phyloP scores from a whole-genome alignment of 768 basidiomycete species.

The Tylopilus cervinicoccineus region DNA sequence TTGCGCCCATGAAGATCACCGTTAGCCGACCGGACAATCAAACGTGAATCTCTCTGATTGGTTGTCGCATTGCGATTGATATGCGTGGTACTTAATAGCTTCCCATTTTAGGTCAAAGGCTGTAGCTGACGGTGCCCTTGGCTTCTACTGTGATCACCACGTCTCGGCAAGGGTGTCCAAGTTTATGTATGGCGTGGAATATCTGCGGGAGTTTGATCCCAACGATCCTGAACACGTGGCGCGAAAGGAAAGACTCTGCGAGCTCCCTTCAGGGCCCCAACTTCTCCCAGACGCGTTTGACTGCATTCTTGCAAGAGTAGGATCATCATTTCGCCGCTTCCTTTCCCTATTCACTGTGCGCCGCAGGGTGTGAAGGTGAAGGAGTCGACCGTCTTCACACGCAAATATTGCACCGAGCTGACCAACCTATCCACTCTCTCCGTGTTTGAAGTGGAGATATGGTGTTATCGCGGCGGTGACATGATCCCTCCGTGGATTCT shows the following conservation, averaged over 20 bases:
- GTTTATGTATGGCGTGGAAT: slow-evolving; percentile 83
- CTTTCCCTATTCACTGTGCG: slow-evolving; percentile 8
- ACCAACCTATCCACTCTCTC: slow-evolving; percentile 72
- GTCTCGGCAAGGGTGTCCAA: slow-evolving; percentile 78
- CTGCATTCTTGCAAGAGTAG: slow-evolving; percentile 67
- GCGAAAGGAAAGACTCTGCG: slow-evolving; percentile 62
- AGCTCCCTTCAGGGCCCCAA: slow-evolving; percentile 72
- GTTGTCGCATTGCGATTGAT: neutral
- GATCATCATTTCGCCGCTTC: slow-evolving; percentile 21
- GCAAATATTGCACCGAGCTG: slow-evolving; percentile 80
- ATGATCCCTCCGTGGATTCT: slow-evolving; percentile 71
- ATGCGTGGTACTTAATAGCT: slow-evolving; percentile 2
- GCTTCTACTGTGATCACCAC: slow-evolving; percentile 82
- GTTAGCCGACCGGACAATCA: slow-evolving; percentile 78
- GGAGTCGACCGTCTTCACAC: slow-evolving; percentile 75
- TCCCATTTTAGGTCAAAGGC: slow-evolving; percentile 65
- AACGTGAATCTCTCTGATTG: slow-evolving; percentile 46
- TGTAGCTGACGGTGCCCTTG: slow-evolving; percentile 79
- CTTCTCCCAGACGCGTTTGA: slow-evolving; percentile 82
- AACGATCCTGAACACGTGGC: slow-evolving; percentile 62
- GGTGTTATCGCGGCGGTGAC: slow-evolving; percentile 79
- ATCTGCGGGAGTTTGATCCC: slow-evolving; percentile 62
- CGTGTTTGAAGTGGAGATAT: slow-evolving; percentile 80
- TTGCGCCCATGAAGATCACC: slow-evolving; percentile 49
- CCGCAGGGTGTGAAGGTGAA: slow-evolving; percentile 67